A percentile compares a stretch with the other conserved stretches of the same genome.
Conservation (phyloP, 2,329 filamentous ascomycete genomes). For the Ceratocystis huliohia region DNA sequence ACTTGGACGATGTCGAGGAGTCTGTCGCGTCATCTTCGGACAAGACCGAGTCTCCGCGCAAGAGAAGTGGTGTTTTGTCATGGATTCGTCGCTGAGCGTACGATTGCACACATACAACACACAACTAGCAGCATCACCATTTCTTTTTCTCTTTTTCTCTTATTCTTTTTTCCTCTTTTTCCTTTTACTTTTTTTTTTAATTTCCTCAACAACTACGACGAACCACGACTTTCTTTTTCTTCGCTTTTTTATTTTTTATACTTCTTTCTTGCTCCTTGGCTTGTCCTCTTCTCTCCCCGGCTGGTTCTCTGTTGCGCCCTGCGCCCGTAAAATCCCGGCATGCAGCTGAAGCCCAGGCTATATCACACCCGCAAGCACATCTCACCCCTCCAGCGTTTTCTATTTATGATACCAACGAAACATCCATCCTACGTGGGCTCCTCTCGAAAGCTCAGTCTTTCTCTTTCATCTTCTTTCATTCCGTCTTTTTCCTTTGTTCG, state of each 20-base stretch:
- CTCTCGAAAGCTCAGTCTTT: neutral
- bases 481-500: neutral
- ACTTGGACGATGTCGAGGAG: constrained; percentile 37
- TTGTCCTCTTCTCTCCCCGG: neutral
- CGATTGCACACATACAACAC: neutral
- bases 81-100: constrained; percentile 14
- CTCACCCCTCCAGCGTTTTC: neutral
- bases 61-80: constrained; percentile 14
- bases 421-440: neutral
- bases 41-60: neutral
- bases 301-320: neutral
- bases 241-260: neutral
- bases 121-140: no score
- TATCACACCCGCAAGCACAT: neutral
- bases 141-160: neutral
- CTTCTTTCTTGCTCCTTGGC: neutral
- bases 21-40: neutral
- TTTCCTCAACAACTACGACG: neutral
- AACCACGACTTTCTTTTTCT: constrained; percentile 7
- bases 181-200: neutral
- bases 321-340: neutral
- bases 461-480: neutral
- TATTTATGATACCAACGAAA: constrained; percentile 9
- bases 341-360: neutral
- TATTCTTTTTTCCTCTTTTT: neutral